Evolutionary conservation across 1,139 yeast genomes (phyloP).

Genomic region (Waltiozyma sp.): DNA sequence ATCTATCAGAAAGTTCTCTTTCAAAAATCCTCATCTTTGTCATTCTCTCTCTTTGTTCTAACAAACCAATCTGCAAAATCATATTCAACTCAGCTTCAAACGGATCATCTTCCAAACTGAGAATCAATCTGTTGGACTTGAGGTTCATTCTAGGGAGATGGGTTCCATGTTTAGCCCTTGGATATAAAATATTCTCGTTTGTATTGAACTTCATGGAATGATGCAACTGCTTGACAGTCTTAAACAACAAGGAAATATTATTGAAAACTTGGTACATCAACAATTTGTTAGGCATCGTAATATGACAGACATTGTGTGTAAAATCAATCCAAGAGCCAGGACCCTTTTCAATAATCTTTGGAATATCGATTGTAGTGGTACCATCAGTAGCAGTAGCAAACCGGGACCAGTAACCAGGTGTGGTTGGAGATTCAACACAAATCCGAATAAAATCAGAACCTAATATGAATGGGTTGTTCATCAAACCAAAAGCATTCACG

Average conservation of each 20-base stretch:
- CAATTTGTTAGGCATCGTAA: constrained; percentile 36
- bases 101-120: constrained; percentile 72
- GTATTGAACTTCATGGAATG: constrained; percentile 32
- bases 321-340: constrained; percentile 25
- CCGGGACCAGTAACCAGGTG: constrained; percentile 39
- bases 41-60: constrained; percentile 58
- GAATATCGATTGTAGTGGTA: constrained; percentile 15
- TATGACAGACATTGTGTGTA: constrained; percentile 25
- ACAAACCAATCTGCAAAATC: constrained; percentile 65
- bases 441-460: constrained; percentile 31
- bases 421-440: constrained; percentile 44
- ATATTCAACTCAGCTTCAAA: constrained; percentile 70
- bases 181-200: constrained; percentile 25
- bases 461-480: constrained; percentile 16
- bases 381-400: constrained; percentile 33
- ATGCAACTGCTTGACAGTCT: constrained; percentile 44
- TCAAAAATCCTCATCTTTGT: constrained; percentile 51
- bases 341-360: constrained; percentile 19
- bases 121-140: constrained; percentile 33
- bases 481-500: constrained; percentile 15
- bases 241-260: constrained; percentile 42
- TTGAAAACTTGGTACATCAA: constrained; percentile 53
- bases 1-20: constrained; percentile 3
- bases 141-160: constrained; percentile 40
- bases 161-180: constrained; percentile 26